phyloP scores from a whole-genome alignment of 106 monocot species.

The Allium fistulosum region DNA sequence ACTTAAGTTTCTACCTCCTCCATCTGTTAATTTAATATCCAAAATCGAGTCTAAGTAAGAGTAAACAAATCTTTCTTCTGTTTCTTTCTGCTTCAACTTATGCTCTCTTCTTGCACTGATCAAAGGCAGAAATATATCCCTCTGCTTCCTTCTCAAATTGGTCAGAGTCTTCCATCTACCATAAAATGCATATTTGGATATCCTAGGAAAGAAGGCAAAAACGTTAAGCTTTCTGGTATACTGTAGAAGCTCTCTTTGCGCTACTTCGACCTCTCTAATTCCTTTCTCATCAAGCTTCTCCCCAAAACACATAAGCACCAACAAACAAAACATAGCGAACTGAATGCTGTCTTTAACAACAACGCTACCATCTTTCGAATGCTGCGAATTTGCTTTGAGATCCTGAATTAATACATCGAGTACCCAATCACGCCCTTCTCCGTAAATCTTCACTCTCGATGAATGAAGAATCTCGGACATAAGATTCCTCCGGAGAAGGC shows the following conservation, averaged over 20 bases:
- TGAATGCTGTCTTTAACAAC: conserved; percentile 4
- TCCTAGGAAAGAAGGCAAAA: background rate
- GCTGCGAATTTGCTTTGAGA: conserved; percentile 1
- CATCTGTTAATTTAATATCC: conserved; percentile 19
- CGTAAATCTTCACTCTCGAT: conserved; percentile 4
- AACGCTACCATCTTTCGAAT: background rate
- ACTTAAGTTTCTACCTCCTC: conserved; percentile 13
- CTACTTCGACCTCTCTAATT: background rate
- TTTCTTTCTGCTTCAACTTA: background rate
- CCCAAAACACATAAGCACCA: conserved; percentile 7
- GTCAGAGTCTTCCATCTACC: background rate
- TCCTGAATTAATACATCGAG: background rate
- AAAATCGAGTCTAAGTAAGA: conserved; percentile 34
- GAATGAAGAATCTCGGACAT: conserved; percentile 31
- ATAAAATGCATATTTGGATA: background rate
- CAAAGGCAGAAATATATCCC: background rate
- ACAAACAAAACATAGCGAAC: conserved; percentile 7
- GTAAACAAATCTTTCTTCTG: conserved; percentile 7
- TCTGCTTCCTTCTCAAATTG: conserved; percentile 4
- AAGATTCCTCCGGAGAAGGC: conserved; percentile 38
- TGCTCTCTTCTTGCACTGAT: conserved; percentile 4
- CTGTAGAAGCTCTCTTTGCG: background rate
- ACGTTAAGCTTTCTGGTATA: background rate
- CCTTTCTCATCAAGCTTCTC: conserved; percentile 2
- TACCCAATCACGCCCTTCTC: conserved; percentile 21